phyloP scores from a whole-genome alignment of 345 rosid genomes.

The Passiflora organensis region DNA sequence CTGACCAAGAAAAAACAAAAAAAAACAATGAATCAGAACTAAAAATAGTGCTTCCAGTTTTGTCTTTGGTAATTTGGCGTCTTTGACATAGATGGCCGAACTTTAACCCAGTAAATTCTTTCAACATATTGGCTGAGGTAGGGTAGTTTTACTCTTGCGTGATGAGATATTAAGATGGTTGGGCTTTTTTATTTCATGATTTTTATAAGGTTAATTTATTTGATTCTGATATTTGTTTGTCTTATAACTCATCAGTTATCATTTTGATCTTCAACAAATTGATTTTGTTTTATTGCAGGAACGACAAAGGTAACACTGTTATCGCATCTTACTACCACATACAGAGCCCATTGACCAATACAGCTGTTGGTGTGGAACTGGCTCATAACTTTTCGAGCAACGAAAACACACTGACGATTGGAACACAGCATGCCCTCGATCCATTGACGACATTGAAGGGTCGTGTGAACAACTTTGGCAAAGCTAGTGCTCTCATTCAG shows the following conservation, averaged over 20 bases:
- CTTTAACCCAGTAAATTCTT: no score
- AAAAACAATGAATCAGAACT: no score
- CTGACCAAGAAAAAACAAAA: no score
- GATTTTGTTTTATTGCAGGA: conserved; percentile 36
- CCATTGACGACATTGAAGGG: conserved; percentile 88
- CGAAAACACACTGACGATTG: conserved; percentile 71
- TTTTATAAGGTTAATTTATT: neutral
- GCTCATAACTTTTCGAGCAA: conserved; percentile 74
- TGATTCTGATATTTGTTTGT: neutral
- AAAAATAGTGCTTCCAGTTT: no score
- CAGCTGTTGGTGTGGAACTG: conserved; percentile 96
- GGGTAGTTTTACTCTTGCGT: no score
- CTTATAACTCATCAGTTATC: neutral
- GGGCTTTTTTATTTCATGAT: no score
- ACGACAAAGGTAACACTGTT: conserved; percentile 70
- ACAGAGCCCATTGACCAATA: conserved; percentile 71
- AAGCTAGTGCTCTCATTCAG: conserved; percentile 84
- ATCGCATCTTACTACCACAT: conserved; percentile 88
- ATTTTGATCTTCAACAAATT: neutral
- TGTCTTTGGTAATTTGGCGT: no score
- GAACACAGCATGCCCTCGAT: conserved; percentile 84
- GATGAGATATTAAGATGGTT: no score
- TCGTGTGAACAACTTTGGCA: conserved; percentile 78
- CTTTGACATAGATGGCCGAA: no score
- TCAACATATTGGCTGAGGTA: no score